Evolutionary conservation across 192 early-diverging fungal genomes (phyloP), one percentile per base, ranked within the genome.

Genomic region (Jimgerdemannia lactiflua): DNA sequence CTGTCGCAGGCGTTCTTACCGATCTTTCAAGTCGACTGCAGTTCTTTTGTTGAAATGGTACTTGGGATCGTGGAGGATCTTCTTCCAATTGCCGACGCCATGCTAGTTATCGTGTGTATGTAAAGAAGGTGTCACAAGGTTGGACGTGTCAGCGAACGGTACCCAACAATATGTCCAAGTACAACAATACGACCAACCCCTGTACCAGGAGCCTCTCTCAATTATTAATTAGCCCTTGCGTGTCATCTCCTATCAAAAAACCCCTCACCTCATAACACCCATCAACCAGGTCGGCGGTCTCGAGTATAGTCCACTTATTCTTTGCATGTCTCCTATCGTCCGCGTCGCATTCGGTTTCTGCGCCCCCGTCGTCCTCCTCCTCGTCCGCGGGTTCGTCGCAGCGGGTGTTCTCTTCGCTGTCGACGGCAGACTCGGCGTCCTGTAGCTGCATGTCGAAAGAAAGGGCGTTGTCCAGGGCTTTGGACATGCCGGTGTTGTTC

Each of bases 21-120:
- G 70, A 44, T 77, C 76, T 43, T 72, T 77, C 42, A 77, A 65
- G 43, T 77, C 76, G 3, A 77, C 76, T 10, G 76, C 63, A 17
- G 70, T 40, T 3, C 76, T 69, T 59, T 65, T 65, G 39, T 71
- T 44, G 44, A 77, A 77, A 39, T 64, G 70, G n/a, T 71, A 77
- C 63, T 77, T 44, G n/a, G 76, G 64, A 17, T 77, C 76, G 42
- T 44, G 10, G 9, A 77, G 66, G 17, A 77, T 77, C 43, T 54
- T 72, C 18, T 77, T 77, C 76, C 76, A 77, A 42, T 59, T 54
- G 17, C 76, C 76, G 41, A 77, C 76, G 72, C 76, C 76, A 67
- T 77, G 67, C 76, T 77, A 65, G 42, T 3, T 39, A 4, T 9
- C 41, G 42, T 19, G 19, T n/a, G n/a, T n/a, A n/a, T 42, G 6